These are phyloP conservation scores for Psilocybe cyanescens DNA, from an alignment of 768 basidiomycete species.

Conservation along the genomic window DNA sequence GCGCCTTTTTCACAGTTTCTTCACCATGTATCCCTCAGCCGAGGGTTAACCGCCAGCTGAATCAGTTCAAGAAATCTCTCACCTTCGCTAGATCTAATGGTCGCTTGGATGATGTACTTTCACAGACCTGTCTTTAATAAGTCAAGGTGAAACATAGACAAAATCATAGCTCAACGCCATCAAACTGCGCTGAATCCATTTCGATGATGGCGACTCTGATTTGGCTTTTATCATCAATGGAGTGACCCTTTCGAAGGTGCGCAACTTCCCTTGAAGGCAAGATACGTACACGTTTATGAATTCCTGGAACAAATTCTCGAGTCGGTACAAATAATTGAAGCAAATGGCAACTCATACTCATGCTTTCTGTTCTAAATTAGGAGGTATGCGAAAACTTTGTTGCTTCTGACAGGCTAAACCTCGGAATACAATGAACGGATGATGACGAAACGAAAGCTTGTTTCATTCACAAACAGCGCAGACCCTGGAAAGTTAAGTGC, in stretches of 20 bases:
- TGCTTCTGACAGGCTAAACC: constrained; percentile 12
- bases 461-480: neutral
- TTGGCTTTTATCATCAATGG: neutral
- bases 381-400: constrained; percentile 10
- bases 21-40: constrained; percentile 15
- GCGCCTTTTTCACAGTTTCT: constrained; percentile 6
- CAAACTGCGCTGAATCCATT: neutral
- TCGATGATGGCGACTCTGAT: neutral
- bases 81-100: neutral
- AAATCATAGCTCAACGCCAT: neutral
- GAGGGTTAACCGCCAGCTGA: constrained; percentile 18
- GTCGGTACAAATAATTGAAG: constrained; percentile 10
- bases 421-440: constrained; percentile 14
- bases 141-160: neutral
- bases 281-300: constrained; percentile 2
- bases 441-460: constrained; percentile 11
- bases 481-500: neutral
- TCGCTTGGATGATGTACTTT: neutral
- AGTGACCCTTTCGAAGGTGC: neutral
- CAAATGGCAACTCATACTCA: constrained; percentile 19
- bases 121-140: neutral
- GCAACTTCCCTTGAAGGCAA: neutral
- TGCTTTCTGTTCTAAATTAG: constrained; percentile 16
- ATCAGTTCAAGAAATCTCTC: constrained; percentile 6
- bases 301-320: constrained; percentile 11